Conservation (phyloP, 257 asterid species). For the Solanum lignicaule region DNA sequence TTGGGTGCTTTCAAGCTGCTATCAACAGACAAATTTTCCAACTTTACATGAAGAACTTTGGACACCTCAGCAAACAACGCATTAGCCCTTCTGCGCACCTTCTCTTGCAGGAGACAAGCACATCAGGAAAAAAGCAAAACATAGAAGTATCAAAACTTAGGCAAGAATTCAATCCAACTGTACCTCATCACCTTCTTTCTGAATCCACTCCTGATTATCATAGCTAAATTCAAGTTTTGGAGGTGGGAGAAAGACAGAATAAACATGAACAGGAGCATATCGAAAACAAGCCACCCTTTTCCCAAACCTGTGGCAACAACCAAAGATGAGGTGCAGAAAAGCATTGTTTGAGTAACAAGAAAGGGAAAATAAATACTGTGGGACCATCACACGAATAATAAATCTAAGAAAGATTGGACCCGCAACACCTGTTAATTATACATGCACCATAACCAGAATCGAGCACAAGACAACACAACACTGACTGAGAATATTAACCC, state of each 20-base stretch:
- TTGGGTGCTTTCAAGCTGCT: constrained; percentile 25
- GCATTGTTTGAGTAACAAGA: neutral
- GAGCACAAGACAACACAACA: neutral
- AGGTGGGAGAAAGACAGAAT: constrained; percentile 76
- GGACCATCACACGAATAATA: neutral
- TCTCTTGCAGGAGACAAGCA: constrained; percentile 8
- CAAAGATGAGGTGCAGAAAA: neutral
- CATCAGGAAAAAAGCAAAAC: constrained; percentile 6
- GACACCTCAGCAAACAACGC: constrained; percentile 45
- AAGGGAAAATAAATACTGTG: neutral
- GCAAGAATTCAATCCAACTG: neutral
- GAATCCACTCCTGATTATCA: constrained; percentile 60
- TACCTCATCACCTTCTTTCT: constrained; percentile 62
- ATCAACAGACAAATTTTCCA: constrained; percentile 20
- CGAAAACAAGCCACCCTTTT: constrained; percentile 92
- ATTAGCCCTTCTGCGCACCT: constrained; percentile 45
- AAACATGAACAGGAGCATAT: constrained; percentile 79
- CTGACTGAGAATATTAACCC: neutral
- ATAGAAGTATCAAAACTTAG: constrained; percentile 5
- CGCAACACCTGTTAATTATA: neutral
- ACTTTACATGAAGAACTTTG: constrained; percentile 39
- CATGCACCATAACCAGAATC: neutral
- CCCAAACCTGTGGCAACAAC: constrained; percentile 51
- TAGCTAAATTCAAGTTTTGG: constrained; percentile 55
- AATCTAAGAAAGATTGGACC: neutral